phyloP scores from a whole-genome alignment of 2,329 filamentous ascomycete genomes.

The Hypoxylon sp. region DNA sequence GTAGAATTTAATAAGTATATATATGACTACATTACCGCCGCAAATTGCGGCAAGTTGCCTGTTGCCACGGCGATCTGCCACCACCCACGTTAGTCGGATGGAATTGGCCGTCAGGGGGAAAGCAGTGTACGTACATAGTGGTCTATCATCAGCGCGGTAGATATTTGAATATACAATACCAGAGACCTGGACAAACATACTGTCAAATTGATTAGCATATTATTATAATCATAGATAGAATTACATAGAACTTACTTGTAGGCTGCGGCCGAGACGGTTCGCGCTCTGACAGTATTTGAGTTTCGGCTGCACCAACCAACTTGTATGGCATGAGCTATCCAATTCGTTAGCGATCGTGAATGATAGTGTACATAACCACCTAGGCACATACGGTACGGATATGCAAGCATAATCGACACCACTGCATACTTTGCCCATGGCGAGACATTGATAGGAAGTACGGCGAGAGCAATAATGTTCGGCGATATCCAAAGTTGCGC shows the following conservation, averaged over 20 bases:
- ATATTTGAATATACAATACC: slow-evolving; percentile 64
- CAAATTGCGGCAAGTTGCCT: slow-evolving; percentile 54
- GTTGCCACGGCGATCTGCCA: slow-evolving; percentile 59
- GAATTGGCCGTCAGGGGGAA: background rate
- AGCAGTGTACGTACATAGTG: slow-evolving; percentile 51
- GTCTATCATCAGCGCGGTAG: slow-evolving; percentile 63
- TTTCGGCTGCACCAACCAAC: slow-evolving; percentile 59
- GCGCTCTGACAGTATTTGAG: slow-evolving; percentile 57
- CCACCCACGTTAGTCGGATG: slow-evolving; percentile 5
- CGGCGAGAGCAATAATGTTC: slow-evolving; percentile 53
- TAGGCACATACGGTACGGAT: slow-evolving; percentile 51
- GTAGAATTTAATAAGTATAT: slow-evolving; percentile 56
- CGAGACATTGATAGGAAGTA: slow-evolving; percentile 50
- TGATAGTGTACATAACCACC: background rate
- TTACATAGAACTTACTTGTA: slow-evolving; percentile 51
- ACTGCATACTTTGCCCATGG: slow-evolving; percentile 54
- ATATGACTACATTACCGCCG: slow-evolving; percentile 53
- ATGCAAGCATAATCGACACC: slow-evolving; percentile 54
- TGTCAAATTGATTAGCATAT: slow-evolving; percentile 28
- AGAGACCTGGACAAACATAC: slow-evolving; percentile 62
- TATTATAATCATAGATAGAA: background rate
- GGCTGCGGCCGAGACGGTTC: slow-evolving; percentile 58
- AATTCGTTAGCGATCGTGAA: slow-evolving; percentile 26
- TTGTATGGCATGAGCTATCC: slow-evolving; percentile 56
- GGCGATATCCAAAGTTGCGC: slow-evolving; percentile 56